These are phyloP conservation scores for Cruciata laevipes DNA, from an alignment of 257 asterid species.

Conservation along the genomic window DNA sequence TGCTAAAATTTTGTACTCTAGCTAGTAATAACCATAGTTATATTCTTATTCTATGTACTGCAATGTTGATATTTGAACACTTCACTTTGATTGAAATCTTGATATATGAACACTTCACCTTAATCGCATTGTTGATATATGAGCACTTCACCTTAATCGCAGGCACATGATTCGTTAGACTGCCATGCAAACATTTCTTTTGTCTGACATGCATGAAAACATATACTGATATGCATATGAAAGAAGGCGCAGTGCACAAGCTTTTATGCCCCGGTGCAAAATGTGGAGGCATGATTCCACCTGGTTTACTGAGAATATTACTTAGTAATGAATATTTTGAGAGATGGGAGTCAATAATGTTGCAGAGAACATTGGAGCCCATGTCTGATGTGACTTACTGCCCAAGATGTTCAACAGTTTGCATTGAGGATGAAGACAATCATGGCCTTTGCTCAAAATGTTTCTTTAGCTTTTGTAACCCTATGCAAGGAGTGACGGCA, in stretches of 20 bases:
- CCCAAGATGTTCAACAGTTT: slow-evolving; percentile 89
- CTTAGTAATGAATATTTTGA: slow-evolving; percentile 62
- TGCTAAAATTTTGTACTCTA: not conserved
- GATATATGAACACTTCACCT: too few species aligned
- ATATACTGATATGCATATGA: slow-evolving; percentile 55
- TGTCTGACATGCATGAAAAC: slow-evolving; percentile 74
- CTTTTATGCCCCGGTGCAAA: slow-evolving; percentile 71
- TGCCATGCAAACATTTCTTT: slow-evolving; percentile 81
- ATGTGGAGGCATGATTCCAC: slow-evolving; percentile 86
- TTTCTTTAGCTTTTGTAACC: slow-evolving; percentile 76
- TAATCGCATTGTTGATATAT: too few species aligned
- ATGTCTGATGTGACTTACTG: slow-evolving; percentile 86
- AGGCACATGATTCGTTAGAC: slow-evolving; percentile 71
- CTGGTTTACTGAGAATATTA: slow-evolving; percentile 63
- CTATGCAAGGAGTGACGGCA: slow-evolving; percentile 74
- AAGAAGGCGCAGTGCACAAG: slow-evolving; percentile 70
- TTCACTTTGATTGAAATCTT: too few species aligned
- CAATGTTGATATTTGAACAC: not conserved
- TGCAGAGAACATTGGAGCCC: slow-evolving; percentile 72
- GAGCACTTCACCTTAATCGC: too few species aligned
- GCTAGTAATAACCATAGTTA: not conserved
- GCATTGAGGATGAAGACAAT: slow-evolving; percentile 72
- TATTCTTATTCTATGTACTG: not conserved
- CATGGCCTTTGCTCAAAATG: slow-evolving; percentile 88
- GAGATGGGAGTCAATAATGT: too few species aligned